phyloP scores from a whole-genome alignment of 768 basidiomycete genomes.

The Solioccasus polychromus region DNA sequence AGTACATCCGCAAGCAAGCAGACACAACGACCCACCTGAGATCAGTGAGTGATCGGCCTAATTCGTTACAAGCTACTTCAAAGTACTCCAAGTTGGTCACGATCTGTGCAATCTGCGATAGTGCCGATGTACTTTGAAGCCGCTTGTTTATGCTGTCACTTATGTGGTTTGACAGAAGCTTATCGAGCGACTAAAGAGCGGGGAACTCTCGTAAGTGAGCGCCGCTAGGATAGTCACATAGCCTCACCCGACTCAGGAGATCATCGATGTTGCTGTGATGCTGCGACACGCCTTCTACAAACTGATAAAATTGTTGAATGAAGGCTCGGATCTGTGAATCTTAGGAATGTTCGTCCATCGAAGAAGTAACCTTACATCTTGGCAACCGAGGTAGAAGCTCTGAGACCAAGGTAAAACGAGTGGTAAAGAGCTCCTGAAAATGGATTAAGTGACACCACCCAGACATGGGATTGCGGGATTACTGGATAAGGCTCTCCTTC shows the following conservation, averaged over 20 bases:
- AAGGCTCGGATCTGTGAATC: conserved; percentile 71
- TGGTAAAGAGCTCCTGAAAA: conserved; percentile 59
- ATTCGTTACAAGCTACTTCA: conserved; percentile 76
- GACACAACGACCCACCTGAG: conserved; percentile 56
- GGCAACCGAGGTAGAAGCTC: conserved; percentile 92
- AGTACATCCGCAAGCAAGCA: conserved; percentile 1
- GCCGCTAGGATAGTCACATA: background rate
- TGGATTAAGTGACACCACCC: conserved; percentile 1
- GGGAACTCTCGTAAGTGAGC: conserved; percentile 1
- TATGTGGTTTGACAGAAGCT: conserved; percentile 72
- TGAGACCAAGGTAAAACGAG: conserved; percentile 89
- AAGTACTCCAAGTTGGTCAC: conserved; percentile 93
- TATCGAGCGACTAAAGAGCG: conserved; percentile 82
- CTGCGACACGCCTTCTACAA: conserved; percentile 92
- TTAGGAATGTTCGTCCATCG: conserved; percentile 2
- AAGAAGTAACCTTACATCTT: conserved; percentile 52
- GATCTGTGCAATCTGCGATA: conserved; percentile 91
- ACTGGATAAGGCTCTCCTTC: conserved; percentile 58
- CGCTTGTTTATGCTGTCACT: conserved; percentile 72
- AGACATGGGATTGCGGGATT: conserved; percentile 4
- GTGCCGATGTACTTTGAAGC: conserved; percentile 69
- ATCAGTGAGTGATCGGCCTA: conserved; percentile 80
- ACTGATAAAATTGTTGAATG: conserved; percentile 94
- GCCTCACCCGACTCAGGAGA: conserved; percentile 74
- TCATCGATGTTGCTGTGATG: conserved; percentile 92